Percentiles rank a stretch among this genome's conserved stretches.
Evolutionary conservation across 495 filamentous ascomycete genomes (phyloP).

Genomic region (Xylaria intraflava): DNA sequence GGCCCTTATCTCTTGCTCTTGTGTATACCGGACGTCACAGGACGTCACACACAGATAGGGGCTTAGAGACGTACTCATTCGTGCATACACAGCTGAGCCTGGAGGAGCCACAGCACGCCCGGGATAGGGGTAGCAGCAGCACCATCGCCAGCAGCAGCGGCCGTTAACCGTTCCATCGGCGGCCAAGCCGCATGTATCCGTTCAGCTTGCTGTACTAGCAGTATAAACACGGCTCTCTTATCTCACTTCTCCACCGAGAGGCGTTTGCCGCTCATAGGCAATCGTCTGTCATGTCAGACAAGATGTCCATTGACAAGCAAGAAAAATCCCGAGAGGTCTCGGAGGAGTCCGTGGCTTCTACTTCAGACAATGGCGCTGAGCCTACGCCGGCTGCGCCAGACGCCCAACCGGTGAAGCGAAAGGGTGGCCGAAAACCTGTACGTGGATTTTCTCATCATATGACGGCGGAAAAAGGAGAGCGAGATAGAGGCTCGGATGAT

Average conservation of each 20-base stretch:
- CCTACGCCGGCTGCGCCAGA: slow-evolving; percentile 32
- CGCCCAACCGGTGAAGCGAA: slow-evolving; percentile 65
- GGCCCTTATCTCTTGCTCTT: neutral
- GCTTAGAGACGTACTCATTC: neutral
- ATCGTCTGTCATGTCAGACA: slow-evolving; percentile 46
- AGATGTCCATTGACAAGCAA: slow-evolving; percentile 56
- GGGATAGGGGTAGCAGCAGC: slow-evolving; percentile 1
- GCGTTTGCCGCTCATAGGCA: slow-evolving; percentile 29
- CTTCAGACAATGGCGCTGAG: slow-evolving; percentile 44
- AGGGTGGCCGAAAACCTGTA: slow-evolving; percentile 96
- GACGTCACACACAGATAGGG: slow-evolving; percentile 6
- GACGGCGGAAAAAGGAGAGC: neutral
- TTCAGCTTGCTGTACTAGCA: neutral
- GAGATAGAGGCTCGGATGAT: neutral
- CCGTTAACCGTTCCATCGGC: slow-evolving; percentile 6
- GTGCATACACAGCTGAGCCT: neutral
- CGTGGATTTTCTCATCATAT: slow-evolving; percentile 34
- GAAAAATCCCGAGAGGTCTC: slow-evolving; percentile 44
- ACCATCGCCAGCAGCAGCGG: neutral
- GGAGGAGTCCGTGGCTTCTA: slow-evolving; percentile 51
- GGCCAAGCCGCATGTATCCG: slow-evolving; percentile 9
- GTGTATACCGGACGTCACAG: neutral
- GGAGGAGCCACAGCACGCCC: slow-evolving; percentile 5
- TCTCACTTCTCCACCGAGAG: slow-evolving; percentile 14
- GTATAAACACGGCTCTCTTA: slow-evolving; percentile 1